Conservation (phyloP, 23 red algal genomes). For the Gracilaria domingensis region DNA sequence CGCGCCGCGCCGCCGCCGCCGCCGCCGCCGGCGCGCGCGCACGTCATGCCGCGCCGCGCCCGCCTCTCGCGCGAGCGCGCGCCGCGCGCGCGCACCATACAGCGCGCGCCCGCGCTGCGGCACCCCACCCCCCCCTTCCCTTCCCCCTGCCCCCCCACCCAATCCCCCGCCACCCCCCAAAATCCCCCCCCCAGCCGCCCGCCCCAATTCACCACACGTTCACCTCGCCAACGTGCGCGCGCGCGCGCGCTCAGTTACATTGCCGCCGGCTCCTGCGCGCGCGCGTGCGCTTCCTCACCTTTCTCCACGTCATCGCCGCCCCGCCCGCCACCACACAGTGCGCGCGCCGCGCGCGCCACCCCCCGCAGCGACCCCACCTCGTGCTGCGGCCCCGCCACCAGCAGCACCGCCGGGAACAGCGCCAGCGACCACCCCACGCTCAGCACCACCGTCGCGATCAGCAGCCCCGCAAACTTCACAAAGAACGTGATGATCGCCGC, state of each 20-base stretch:
- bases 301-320: background rate
- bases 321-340: background rate
- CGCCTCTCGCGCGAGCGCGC: no score
- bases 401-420: slow-evolving; percentile 54
- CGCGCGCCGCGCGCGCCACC: background rate
- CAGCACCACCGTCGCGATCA: slow-evolving; percentile 49
- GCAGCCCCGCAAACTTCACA: slow-evolving; percentile 67
- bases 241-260: no score
- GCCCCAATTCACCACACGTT: no score
- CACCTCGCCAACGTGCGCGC: no score
- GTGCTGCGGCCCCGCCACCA: slow-evolving; percentile 57
- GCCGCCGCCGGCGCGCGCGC: background rate
- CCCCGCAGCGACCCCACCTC: slow-evolving; percentile 20
- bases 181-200: no score
- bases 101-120: no score
- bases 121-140: no score
- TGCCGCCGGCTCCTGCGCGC: no score
- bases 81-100: no score
- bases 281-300: background rate
- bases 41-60: background rate
- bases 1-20: no score
- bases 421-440: slow-evolving; percentile 79
- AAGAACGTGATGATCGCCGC: slow-evolving; percentile 80
- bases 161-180: no score
- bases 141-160: no score